phyloP scores from a whole-genome alignment of 2,329 filamentous ascomycete species.

The Penicillium sclerotigenum region DNA sequence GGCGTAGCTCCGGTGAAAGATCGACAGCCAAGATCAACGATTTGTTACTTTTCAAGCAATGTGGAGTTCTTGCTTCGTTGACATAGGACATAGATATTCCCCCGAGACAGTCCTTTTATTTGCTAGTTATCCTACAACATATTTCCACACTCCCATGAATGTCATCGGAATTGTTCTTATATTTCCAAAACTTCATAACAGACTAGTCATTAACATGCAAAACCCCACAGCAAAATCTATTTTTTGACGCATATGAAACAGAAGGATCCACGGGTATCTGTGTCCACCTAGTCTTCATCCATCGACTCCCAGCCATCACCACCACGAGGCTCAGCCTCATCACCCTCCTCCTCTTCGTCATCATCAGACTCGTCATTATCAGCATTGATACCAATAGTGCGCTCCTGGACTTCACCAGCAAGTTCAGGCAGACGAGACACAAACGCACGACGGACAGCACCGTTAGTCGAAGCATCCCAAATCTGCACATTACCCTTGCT shows the following conservation, averaged over 20 bases:
- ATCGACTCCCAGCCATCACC: slow-evolving; percentile 55
- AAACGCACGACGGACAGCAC: slow-evolving; percentile 79
- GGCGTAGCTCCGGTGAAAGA: too few relatives aligned
- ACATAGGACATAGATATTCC: background rate
- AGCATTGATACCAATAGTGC: slow-evolving; percentile 69
- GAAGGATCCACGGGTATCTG: slow-evolving; percentile 24
- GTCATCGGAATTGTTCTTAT: background rate
- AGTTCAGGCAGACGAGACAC: slow-evolving; percentile 64
- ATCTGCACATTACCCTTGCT: slow-evolving; percentile 91
- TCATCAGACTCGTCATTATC: slow-evolving; percentile 66
- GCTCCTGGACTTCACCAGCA: slow-evolving; percentile 66
- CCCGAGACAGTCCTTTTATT: background rate
- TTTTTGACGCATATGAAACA: slow-evolving; percentile 20
- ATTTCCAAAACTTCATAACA: slow-evolving; percentile 6
- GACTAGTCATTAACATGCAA: slow-evolving; percentile 11
- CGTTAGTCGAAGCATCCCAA: slow-evolving; percentile 96
- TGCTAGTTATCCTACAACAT: background rate
- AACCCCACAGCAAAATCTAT: slow-evolving; percentile 19
- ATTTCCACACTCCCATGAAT: too few relatives aligned
- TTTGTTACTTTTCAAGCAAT: background rate
- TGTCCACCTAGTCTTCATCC: slow-evolving; percentile 48
- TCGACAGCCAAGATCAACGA: background rate
- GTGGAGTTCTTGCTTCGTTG: background rate
- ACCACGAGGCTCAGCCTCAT: slow-evolving; percentile 47
- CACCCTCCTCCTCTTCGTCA: slow-evolving; percentile 54